Evolutionary conservation across 1,284 basidiomycete species (phyloP), one percentile per base, ranked within the genome.

Genomic region (Ustilago hordei): DNA sequence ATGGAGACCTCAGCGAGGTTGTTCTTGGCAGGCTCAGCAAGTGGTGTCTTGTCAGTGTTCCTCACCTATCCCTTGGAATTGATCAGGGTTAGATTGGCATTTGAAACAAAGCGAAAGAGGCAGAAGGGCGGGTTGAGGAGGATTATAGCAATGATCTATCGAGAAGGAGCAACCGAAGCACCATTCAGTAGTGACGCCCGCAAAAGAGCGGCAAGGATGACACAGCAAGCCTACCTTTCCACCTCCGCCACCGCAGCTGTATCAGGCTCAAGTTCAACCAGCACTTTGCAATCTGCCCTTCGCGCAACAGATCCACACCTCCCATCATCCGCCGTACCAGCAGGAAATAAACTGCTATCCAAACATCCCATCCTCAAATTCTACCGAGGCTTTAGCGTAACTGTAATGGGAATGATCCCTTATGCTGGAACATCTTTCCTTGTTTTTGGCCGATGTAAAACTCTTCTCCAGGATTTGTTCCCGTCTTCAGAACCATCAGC

Each of bases 381-480:
- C 87, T 99, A 99, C 86, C 92, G 97, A 36, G 97, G 97, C 8
- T 98, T 99, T 87, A 73, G 70, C 59, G 84, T 85, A 6, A 86
- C 85, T 4, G 78, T 86, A 32, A 66, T 86, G 67, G 85, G 85
- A 32, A 98, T 98, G 91, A 89, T 99, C 19, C 97, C 97, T 0
- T 99, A 99, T 83, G 95, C 95, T 1, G 97, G 97, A 8, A 95
- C 95, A 1, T 94, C 93, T 12, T 99, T 99, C 88, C 90, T 99
- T 61, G 85, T 86, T 13, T 86, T 86, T 64, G 85, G 83, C 1
- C 78, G 82, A 7, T 83, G 81, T 64, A 84, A 85, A 57, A 72
- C 81, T 8, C 11, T 78, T 4, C 60, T 86, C 4, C 83, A 85
- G 64, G 62, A 64, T 7, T 17, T 75, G 6, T 79, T 85, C 48